phyloP scores from a whole-genome alignment of 495 filamentous ascomycete species.

The Staphylotrichum longicolle region DNA sequence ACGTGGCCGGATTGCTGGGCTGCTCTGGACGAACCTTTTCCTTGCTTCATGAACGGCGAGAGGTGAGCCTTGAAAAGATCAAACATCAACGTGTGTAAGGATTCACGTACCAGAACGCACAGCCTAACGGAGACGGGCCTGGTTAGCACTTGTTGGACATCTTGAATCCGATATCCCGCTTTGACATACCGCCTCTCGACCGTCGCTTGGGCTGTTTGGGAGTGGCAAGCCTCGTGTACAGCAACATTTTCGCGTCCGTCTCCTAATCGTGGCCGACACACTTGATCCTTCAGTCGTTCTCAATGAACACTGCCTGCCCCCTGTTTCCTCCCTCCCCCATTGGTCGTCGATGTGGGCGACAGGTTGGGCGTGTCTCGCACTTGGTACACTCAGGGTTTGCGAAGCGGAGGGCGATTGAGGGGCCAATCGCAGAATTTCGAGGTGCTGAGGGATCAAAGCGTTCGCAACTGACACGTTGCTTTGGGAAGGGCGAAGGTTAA shows the following conservation, averaged over 20 bases:
- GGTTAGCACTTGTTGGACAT: conserved; percentile 1
- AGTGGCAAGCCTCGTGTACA: conserved; percentile 56
- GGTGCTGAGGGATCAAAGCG: neutral
- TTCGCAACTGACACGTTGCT: no score
- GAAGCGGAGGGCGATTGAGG: neutral
- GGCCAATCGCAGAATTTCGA: neutral
- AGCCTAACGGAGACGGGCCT: conserved; percentile 42
- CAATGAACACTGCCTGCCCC: conserved; percentile 3
- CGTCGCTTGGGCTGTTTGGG: conserved; percentile 60
- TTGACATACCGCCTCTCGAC: conserved; percentile 58
- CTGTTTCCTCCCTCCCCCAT: conserved; percentile 3
- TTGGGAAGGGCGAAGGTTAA: neutral
- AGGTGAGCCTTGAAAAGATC: conserved; percentile 13
- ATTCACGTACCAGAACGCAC: conserved; percentile 55
- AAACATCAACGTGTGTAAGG: conserved; percentile 1
- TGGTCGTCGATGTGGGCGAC: neutral
- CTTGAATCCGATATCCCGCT: neutral
- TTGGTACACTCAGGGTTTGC: neutral
- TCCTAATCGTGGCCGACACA: neutral
- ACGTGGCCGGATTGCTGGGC: no score
- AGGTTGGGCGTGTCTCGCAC: neutral
- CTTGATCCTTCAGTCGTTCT: conserved; percentile 1
- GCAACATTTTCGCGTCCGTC: conserved; percentile 45
- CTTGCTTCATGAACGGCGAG: conserved; percentile 29
- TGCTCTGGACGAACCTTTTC: conserved; percentile 32